phyloP scores from a whole-genome alignment of 441 rosid genomes.

The Brassica balearica region DNA sequence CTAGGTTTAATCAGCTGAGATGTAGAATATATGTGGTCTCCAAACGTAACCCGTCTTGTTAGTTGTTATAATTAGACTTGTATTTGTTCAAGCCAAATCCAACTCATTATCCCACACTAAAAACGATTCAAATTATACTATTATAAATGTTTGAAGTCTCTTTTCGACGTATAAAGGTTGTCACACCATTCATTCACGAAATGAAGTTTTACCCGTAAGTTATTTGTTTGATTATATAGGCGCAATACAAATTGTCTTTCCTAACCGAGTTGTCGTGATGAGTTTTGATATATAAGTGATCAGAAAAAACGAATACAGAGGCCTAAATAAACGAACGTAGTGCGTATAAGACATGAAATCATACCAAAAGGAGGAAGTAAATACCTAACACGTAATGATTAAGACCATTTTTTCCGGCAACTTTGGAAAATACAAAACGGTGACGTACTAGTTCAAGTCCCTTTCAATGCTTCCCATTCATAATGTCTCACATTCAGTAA shows the following conservation, averaged over 20 bases:
- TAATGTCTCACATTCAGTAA: slow-evolving; percentile 1
- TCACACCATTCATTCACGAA: slow-evolving; percentile 1
- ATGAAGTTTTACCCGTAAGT: slow-evolving; percentile 9
- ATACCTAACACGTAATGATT: slow-evolving; percentile 5
- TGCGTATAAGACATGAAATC: not conserved
- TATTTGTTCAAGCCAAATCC: slow-evolving; percentile 13
- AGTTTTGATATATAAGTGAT: not conserved
- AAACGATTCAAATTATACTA: not conserved
- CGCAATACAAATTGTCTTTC: slow-evolving; percentile 4
- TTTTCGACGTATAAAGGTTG: not conserved
- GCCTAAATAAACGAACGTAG: not conserved
- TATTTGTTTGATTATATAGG: not conserved
- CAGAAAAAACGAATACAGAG: slow-evolving; percentile 1
- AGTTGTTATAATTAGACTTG: not conserved
- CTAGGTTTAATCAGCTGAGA: slow-evolving; percentile 27
- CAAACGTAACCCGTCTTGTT: not conserved
- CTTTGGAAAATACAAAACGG: slow-evolving; percentile 16
- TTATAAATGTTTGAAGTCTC: not conserved
- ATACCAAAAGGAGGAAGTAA: slow-evolving; percentile 4
- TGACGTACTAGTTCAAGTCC: slow-evolving; percentile 22
- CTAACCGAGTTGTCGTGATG: not conserved
- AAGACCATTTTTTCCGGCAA: not conserved
- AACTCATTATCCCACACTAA: not conserved
- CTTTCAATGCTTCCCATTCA: slow-evolving; percentile 22
- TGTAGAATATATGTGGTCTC: slow-evolving; percentile 12